Evolutionary conservation across 2,329 filamentous ascomycete genomes (phyloP), one percentile per base, ranked within the genome.

Genomic region (Alternaria sp.): DNA sequence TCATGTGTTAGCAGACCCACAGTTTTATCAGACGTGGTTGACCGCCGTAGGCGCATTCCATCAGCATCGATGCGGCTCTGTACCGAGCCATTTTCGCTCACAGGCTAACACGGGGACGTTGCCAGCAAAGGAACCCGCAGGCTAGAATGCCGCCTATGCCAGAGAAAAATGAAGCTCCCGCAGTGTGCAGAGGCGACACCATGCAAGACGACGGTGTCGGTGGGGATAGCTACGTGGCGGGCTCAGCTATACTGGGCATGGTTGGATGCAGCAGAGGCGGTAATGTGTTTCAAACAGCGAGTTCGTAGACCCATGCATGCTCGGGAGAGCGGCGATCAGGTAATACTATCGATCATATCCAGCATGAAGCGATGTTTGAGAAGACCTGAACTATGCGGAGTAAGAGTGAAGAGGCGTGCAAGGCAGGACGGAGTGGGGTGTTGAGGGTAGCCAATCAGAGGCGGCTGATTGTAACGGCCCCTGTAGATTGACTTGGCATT

Each of bases 391-490:
- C 28, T 6, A 43, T 44, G 42, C 52, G 30, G 30, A 46, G 46
- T 38, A 34, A 30, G 18, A 44, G 34, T 56, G 28, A 49, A 38
- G 30, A 38, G 32, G 51, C n/a, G 22, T 39, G 18, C 30, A 42
- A 42, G 28, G 42, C 38, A 24, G 18, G 26, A 38, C 7, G 28
- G 20, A 26, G 54, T 59, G 51, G 60, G 51, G 55, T 44, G 28
- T n/a, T 26, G n/a, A 28, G 1, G 0, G 5, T 6, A 18, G 53
- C 67, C 61, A 69, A 66, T 62, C 57, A 58, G 42, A 34, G 48
- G 28, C 18, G 32, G 24, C 18, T 55, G 59, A 62, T 52, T 53
- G 42, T 66, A 61, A 70, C 64, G 63, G 68, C 65, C 49, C 49
- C 47, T 53, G 28, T 36, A 43, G 54, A 49, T 24, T 49, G 59